These are phyloP conservation scores for Phytophthora tentaculata DNA, from an alignment of 352 stramenopile species.

Conservation along the genomic window DNA sequence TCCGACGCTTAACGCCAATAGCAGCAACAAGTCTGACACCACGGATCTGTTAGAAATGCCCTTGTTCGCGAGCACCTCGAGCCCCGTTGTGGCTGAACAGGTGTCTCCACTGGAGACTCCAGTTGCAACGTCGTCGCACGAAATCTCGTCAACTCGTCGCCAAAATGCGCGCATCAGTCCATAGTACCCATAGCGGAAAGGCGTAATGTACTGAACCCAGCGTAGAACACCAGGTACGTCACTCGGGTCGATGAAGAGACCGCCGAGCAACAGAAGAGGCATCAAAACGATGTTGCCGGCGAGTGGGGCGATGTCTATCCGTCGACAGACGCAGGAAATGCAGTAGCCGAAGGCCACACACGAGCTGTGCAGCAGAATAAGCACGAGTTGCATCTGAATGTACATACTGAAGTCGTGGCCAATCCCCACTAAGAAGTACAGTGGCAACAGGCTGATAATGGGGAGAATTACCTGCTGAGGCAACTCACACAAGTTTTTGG, in stretches of 20 bases:
- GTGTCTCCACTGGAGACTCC: slow-evolving; percentile 5
- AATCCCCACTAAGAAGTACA: slow-evolving; percentile 61
- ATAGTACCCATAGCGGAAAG: slow-evolving; percentile 59
- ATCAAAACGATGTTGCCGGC: slow-evolving; percentile 45
- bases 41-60: slow-evolving; percentile 38
- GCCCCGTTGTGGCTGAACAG: slow-evolving; percentile 37
- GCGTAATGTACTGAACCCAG: slow-evolving; percentile 62
- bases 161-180: slow-evolving; percentile 58
- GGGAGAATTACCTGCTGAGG: slow-evolving; percentile 54
- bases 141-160: slow-evolving; percentile 40
- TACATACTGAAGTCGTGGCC: slow-evolving; percentile 45
- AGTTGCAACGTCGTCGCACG: slow-evolving; percentile 33
- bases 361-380: slow-evolving; percentile 48
- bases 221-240: slow-evolving; percentile 44
- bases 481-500: slow-evolving; percentile 68
- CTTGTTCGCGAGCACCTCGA: slow-evolving; percentile 42
- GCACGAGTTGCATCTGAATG: slow-evolving; percentile 47
- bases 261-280: slow-evolving; percentile 55
- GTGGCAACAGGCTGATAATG: slow-evolving; percentile 45
- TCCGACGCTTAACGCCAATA: slow-evolving; percentile 36
- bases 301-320: slow-evolving; percentile 50
- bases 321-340: slow-evolving; percentile 48
- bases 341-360: slow-evolving; percentile 55
- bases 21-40: slow-evolving; percentile 27
- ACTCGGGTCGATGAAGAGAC: slow-evolving; percentile 51